Base-by-base conservation (phyloP, 2,329 filamentous ascomycete genomes). In the Nothophoma quercina region DNA sequence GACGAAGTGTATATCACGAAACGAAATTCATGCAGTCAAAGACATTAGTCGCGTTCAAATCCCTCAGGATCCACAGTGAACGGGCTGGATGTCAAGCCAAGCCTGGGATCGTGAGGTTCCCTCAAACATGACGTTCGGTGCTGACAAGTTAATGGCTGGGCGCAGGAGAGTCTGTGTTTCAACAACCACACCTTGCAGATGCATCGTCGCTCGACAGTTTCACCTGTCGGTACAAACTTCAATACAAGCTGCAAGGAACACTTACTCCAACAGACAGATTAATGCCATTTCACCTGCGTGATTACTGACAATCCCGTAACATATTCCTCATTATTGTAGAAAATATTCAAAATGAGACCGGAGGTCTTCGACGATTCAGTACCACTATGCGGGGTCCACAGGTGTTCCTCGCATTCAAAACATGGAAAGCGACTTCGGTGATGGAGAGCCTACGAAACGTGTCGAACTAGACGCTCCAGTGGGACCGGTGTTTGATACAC, bases 1-100 rank as follows among this genome's bases (percentile, higher is more conserved):
- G 60, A 65, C 62, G 63, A 59, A 54, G 62, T 64, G 66, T 70
- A 62, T 51, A 65, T 36, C 59, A 70, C 55, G 43, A 59, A 56
- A 62, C 56, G 38, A 64, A 59, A 63, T 60, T 36, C 64, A 66
- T 64, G 62, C 62, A 64, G 60, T 56, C 50, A 56, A 57, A 56
- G 45, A 55, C 29, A 35, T 35, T 34, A 2, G 15, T 16, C 6
- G 7, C 8, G 29, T 33, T 23, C 29, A 32, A 23, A 21, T 42
- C 4, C 9, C 22, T 10, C 7, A 7, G 22, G 10, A 4, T 5
- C 15, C 8, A 25, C 26, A 7, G n/a, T 34, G 13, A 30, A 7
- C 21, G 29, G 19, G 21, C 22, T 3, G 9, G 15, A 12, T 22
- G 18, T n/a, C 6, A 25, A 22, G 26, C 34, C 28, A 21, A 33